Percentiles rank a stretch among this genome's conserved stretches.
Evolutionary conservation across 331 rosid species (phyloP).

Genomic region (Malus hybrid): DNA sequence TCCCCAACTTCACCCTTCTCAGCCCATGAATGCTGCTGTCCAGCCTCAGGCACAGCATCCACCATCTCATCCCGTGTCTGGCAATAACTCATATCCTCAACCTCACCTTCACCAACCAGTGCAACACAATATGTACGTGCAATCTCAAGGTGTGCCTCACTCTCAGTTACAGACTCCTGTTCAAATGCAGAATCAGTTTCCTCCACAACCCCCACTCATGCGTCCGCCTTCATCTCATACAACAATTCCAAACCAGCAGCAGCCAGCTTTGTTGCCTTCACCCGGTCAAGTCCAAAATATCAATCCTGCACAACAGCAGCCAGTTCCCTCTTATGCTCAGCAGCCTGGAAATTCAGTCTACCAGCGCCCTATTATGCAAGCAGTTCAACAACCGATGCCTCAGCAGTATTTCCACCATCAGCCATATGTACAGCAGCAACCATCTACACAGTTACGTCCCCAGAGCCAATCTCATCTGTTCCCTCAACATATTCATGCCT

Average conservation of each 20-base stretch:
- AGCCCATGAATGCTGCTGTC: slow-evolving; percentile 31
- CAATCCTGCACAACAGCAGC: slow-evolving; percentile 46
- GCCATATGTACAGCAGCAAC: slow-evolving; percentile 49
- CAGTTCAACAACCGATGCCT: slow-evolving; percentile 43
- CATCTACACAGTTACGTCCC: slow-evolving; percentile 44
- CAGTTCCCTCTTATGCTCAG: slow-evolving; percentile 39
- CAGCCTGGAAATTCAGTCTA: slow-evolving; percentile 46
- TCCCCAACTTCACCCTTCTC: slow-evolving; percentile 45
- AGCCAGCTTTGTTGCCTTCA: slow-evolving; percentile 45
- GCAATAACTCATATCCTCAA: slow-evolving; percentile 60
- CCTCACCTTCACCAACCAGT: slow-evolving; percentile 48
- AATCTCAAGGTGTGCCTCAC: slow-evolving; percentile 46
- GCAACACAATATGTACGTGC: slow-evolving; percentile 35
- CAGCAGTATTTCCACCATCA: slow-evolving; percentile 43
- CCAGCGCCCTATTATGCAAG: slow-evolving; percentile 54
- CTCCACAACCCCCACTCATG: slow-evolving; percentile 48
- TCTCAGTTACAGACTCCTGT: slow-evolving; percentile 43
- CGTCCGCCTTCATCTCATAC: slow-evolving; percentile 57
- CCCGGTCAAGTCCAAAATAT: slow-evolving; percentile 54
- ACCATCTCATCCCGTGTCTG: slow-evolving; percentile 50
- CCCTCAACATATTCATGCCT: slow-evolving; percentile 39
- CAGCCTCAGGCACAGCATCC: slow-evolving; percentile 48
- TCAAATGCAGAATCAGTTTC: slow-evolving; percentile 53
- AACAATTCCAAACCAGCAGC: slow-evolving; percentile 62
- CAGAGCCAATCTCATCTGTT: slow-evolving; percentile 48